Base-by-base conservation (phyloP, 148 eudicot genomes). In the Fagopyrum homotropicum region DNA sequence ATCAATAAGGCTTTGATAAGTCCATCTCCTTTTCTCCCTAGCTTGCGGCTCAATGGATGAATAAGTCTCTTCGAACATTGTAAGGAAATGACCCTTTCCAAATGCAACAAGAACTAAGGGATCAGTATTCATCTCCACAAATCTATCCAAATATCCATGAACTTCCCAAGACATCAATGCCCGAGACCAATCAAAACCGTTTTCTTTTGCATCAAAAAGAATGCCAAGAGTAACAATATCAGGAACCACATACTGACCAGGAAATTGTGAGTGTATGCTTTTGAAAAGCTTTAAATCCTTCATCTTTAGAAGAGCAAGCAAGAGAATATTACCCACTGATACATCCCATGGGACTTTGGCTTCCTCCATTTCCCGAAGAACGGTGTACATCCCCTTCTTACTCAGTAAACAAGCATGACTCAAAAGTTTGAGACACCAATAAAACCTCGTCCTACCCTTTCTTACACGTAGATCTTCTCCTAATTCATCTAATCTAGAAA, bases 1-100 rank as follows among this genome's bases (percentile, higher is more conserved):
- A 50, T 83, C 74, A 35, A 83, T 4, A 1, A 83, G 80, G n/a
- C 73, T 55, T 29, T 66, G 69, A 72, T 83, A 83, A 50, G 82
- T 83, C 85, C 85, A 83, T 26, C 22, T 44, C 70, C 75, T 75
- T 50, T 72, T 52, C 43, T 40, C 7, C 55, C 78, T 82, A 14
- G 74, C 76, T 72, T 79, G 69, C 75, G 76, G 78, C 75, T 80
- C 78, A 63, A 83, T 64, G 56, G 70, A 74, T 19, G 78, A 60
- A 63, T 75, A 61, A 22, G 50, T 43, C 80, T 85, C 80, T 60
- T 84, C 87, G 15, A 82, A 40, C 70, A 49, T 77, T 9, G 52
- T 79, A 72, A 82, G 79, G 60, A 84, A 82, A 69, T 57, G 19
- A 61, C 85, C 87, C 63, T 84, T 84, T n/a, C 85, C 87, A 80